Evolutionary conservation across 352 stramenopile species (phyloP).

Genomic region (Hyaloperonospora arabidopsidis): DNA sequence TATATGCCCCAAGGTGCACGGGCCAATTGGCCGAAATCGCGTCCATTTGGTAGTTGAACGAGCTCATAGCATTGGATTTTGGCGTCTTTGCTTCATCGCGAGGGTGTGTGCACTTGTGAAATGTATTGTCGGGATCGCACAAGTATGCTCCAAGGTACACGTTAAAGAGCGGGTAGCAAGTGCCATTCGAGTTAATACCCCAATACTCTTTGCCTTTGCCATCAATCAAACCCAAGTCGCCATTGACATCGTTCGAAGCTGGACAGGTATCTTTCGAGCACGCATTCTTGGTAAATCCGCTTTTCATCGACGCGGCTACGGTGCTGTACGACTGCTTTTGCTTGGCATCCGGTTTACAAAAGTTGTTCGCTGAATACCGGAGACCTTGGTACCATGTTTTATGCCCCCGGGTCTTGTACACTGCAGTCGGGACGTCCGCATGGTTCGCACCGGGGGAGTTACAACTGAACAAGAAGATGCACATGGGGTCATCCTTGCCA

Average conservation of each 20-base stretch:
- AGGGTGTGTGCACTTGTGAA: conserved; percentile 35
- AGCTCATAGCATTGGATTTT: conserved; percentile 49
- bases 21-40: conserved; percentile 58
- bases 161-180: conserved; percentile 36
- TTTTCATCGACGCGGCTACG: conserved; percentile 29
- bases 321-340: conserved; percentile 18
- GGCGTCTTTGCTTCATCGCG: conserved; percentile 26
- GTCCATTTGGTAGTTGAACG: conserved; percentile 69
- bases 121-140: conserved; percentile 48
- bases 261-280: conserved; percentile 39
- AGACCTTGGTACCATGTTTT: conserved; percentile 65
- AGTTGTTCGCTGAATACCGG: conserved; percentile 52
- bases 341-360: conserved; percentile 33
- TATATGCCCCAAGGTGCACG: conserved; percentile 46
- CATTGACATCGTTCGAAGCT: conserved; percentile 43
- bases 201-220: conserved; percentile 29
- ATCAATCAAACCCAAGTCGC: conserved; percentile 38
- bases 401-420: conserved; percentile 39
- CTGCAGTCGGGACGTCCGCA: conserved; percentile 29
- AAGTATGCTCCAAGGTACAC: conserved; percentile 42
- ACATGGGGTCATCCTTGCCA: conserved; percentile 10
- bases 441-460: conserved; percentile 39
- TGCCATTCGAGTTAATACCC: conserved; percentile 53
- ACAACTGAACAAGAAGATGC: conserved; percentile 38
- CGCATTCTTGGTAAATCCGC: conserved; percentile 42